Evolutionary conservation across 805 yeast genomes (phyloP).

Genomic region (Myxozyma neotropica): DNA sequence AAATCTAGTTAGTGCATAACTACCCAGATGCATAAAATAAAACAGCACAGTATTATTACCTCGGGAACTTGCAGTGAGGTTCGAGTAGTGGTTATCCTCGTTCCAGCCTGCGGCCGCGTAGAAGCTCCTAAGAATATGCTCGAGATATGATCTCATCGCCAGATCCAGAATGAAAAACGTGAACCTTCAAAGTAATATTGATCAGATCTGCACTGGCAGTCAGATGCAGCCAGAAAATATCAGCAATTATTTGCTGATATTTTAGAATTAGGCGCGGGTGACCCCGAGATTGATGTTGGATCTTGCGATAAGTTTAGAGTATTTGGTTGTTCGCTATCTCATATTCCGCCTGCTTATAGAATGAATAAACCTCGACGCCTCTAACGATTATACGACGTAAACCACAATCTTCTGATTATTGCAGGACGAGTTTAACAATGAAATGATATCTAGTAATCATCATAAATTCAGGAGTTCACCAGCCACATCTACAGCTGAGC

Average conservation of each 20-base stretch:
- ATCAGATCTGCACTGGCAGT: too few species aligned
- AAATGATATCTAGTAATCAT: too few species aligned
- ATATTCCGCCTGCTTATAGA: too few species aligned
- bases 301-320: too few species aligned
- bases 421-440: background rate
- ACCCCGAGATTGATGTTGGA: too few species aligned
- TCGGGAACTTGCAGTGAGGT: constrained; percentile 69
- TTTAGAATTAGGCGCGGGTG: too few species aligned
- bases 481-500: constrained; percentile 2
- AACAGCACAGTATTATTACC: constrained; percentile 38
- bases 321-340: too few species aligned
- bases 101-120: constrained; percentile 75
- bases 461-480: constrained; percentile 8
- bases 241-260: too few species aligned
- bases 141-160: constrained; percentile 81
- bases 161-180: background rate
- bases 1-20: constrained; percentile 5
- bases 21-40: background rate
- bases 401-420: too few species aligned
- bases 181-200: background rate
- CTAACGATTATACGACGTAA: too few species aligned
- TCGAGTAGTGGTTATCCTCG: constrained; percentile 73
- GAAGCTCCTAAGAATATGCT: constrained; percentile 74
- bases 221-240: too few species aligned
- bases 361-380: too few species aligned